phyloP scores from a whole-genome alignment of 1,284 basidiomycete species.

The Neonothopanus nambi region DNA sequence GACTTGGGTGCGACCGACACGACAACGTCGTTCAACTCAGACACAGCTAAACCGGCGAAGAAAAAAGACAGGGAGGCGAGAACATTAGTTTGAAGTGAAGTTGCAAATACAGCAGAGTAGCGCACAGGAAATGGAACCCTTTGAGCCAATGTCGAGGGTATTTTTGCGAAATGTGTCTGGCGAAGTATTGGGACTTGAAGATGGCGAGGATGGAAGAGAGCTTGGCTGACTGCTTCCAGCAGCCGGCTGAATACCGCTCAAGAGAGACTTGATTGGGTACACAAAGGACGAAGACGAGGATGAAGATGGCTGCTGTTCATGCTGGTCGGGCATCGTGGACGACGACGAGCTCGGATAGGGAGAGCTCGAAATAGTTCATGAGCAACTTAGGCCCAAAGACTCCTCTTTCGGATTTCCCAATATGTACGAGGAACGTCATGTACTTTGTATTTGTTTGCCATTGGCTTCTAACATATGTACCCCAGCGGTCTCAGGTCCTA shows the following conservation, averaged over 20 bases:
- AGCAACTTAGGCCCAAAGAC: too few species aligned
- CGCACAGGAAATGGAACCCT: conserved; percentile 3
- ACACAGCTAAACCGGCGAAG: neutral
- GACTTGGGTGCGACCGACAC: conserved; percentile 3
- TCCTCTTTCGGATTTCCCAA: too few species aligned
- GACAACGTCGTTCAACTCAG: conserved; percentile 7
- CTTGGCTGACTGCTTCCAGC: conserved; percentile 20
- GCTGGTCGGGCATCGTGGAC: too few species aligned
- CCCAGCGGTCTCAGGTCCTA: too few species aligned
- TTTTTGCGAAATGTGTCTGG: conserved; percentile 1
- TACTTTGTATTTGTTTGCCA: too few species aligned
- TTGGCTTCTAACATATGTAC: too few species aligned
- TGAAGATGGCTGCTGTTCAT: neutral
- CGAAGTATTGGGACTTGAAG: conserved; percentile 15
- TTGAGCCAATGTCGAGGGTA: conserved; percentile 12
- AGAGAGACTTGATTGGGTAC: conserved; percentile 41
- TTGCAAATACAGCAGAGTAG: neutral
- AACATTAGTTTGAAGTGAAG: too few species aligned
- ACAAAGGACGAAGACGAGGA: conserved; percentile 28
- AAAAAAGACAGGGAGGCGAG: neutral
- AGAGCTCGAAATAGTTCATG: too few species aligned
- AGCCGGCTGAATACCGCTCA: conserved; percentile 33
- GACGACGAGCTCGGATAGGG: too few species aligned
- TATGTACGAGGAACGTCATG: too few species aligned
- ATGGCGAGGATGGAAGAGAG: conserved; percentile 33